Evolutionary conservation across 331 rosid genomes (phyloP).

Genomic region (Malus hybrid): DNA sequence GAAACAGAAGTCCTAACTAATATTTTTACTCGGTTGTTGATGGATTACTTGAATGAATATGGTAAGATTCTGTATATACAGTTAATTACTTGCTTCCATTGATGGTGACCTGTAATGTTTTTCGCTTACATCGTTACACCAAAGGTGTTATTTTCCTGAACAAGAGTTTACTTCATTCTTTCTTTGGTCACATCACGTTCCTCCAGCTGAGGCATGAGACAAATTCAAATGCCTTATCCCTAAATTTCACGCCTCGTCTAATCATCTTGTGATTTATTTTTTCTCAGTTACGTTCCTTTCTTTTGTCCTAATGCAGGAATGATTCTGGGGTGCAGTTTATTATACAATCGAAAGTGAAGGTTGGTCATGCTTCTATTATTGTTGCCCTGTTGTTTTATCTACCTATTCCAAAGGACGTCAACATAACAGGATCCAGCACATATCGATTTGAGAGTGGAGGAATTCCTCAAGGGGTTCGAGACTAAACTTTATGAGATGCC

Average conservation of each 20-base stretch:
- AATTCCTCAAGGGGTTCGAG: conserved; percentile 71
- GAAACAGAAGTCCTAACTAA: conserved; percentile 61
- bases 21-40: conserved; percentile 63
- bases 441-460: conserved; percentile 73
- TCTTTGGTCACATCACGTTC: conserved; percentile 60
- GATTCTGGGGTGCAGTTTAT: conserved; percentile 73
- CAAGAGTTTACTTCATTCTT: conserved; percentile 7
- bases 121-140: neutral
- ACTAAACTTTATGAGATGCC: conserved; percentile 66
- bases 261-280: neutral
- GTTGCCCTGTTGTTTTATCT: conserved; percentile 9
- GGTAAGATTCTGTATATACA: conserved; percentile 33
- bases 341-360: conserved; percentile 83
- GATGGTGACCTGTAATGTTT: neutral
- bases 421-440: conserved; percentile 62
- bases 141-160: neutral
- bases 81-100: neutral
- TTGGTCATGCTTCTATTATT: conserved; percentile 18
- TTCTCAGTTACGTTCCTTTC: neutral
- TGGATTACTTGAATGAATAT: conserved; percentile 91
- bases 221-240: conserved; percentile 4
- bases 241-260: neutral
- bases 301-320: conserved; percentile 41
- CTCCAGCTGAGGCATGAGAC: conserved; percentile 58
- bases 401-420: conserved; percentile 2